Conservation (phyloP, 2,329 filamentous ascomycete genomes). For the Penicillium sp. region DNA sequence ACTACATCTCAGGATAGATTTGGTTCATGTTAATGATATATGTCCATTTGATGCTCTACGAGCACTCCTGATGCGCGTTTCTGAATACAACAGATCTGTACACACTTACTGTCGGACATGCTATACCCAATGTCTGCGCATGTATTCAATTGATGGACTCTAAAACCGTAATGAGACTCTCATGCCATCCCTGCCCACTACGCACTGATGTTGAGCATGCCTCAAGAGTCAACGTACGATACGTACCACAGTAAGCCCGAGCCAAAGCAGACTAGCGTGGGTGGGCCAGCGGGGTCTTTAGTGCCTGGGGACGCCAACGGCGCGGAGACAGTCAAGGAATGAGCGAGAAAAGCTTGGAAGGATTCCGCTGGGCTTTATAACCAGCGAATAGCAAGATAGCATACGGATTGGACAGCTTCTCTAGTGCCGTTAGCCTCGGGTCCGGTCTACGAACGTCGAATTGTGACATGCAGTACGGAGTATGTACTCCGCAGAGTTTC, state of each 20-base stretch:
- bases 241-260: neutral
- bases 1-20: slow-evolving; percentile 2
- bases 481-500: no score
- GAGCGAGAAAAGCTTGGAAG: neutral
- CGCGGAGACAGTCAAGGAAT: neutral
- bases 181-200: no score
- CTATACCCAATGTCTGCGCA: no score
- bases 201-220: neutral
- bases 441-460: neutral
- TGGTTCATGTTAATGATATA: slow-evolving; percentile 5
- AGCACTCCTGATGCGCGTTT: no score
- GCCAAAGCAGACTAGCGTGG: neutral
- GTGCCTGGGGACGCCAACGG: neutral
- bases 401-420: neutral
- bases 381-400: neutral
- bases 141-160: no score
- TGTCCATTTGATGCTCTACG: neutral
- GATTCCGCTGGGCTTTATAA: neutral
- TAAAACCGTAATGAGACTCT: no score
- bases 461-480: neutral
- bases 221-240: neutral
- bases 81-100: no score
- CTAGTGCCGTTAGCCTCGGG: neutral
- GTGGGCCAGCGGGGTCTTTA: neutral
- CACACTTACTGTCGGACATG: no score